phyloP scores from a whole-genome alignment of 2,329 filamentous ascomycete species.

The Xylaria polymorpha region DNA sequence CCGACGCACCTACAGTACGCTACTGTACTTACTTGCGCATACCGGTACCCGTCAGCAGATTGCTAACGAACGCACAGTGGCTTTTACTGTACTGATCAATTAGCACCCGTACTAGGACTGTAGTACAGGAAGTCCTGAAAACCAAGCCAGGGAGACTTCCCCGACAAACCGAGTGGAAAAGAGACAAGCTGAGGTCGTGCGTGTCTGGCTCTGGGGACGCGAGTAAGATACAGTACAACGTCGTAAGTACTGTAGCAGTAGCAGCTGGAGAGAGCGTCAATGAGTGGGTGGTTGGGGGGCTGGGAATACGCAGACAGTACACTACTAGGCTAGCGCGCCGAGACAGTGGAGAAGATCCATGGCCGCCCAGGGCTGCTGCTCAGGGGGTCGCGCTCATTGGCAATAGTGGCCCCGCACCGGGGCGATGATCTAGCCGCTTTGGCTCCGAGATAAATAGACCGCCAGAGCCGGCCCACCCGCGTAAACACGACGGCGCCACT shows the following conservation, averaged over 20 bases:
- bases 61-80: background rate
- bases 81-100: too few species aligned
- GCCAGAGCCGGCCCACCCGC: conserved; percentile 40
- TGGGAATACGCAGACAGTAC: background rate
- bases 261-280: conserved; percentile 7
- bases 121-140: too few species aligned
- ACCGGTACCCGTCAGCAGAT: background rate
- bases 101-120: background rate
- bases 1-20: too few species aligned
- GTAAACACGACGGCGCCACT: conserved; percentile 48
- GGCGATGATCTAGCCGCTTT: conserved; percentile 40
- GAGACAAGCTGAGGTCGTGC: conserved; percentile 5
- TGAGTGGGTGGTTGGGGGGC: conserved; percentile 9
- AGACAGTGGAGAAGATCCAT: conserved; percentile 10
- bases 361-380: conserved; percentile 27
- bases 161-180: conserved; percentile 8
- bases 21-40: too few species aligned
- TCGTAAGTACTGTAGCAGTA: too few species aligned
- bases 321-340: background rate
- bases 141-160: conserved; percentile 14
- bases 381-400: conserved; percentile 18
- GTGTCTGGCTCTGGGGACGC: conserved; percentile 1
- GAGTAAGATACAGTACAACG: background rate
- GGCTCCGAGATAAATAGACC: conserved; percentile 46
- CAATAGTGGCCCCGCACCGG: conserved; percentile 1